Evolutionary conservation across 129 eudicot species (phyloP).

Genomic region (carrot (Daucus carota)): DH1_v3.0 NC_030389.2:1553501-1554000

Average conservation of each 20-base stretch:
- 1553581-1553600: slow-evolving; percentile 78
- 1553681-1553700: not conserved
- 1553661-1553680: not conserved
- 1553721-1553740: not conserved
- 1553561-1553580: slow-evolving; percentile 63
- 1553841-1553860: not conserved
- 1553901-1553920: not conserved
- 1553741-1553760: not conserved
- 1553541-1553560: slow-evolving; percentile 68
- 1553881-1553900: not conserved
- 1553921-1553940: not conserved
- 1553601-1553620: slow-evolving; percentile 49
- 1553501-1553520: not conserved
- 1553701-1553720: not conserved
- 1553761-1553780: not conserved
- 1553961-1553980: not conserved
- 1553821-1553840: not conserved
- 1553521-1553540: slow-evolving; percentile 77
- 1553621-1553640: slow-evolving; percentile 49
- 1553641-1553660: not conserved
- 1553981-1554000: not conserved
- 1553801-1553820: not conserved
- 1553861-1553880: not conserved
- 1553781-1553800: not conserved
- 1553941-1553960: too few species aligned